Conservation (phyloP, 2,329 filamentous ascomycete species). For the Parastagonospora avenae region DNA sequence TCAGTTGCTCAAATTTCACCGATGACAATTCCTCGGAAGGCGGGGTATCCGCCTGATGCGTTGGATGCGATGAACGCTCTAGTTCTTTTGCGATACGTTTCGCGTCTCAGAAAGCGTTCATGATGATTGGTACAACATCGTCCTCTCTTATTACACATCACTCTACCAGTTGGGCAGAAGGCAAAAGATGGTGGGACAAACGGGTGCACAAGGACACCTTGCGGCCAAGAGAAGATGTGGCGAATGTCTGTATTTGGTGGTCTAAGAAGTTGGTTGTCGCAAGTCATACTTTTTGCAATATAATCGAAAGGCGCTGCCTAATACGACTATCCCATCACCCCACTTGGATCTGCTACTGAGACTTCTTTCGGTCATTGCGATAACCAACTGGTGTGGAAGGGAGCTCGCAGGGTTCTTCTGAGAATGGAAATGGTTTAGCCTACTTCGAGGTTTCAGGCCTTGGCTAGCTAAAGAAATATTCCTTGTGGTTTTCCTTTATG, state of each 20-base stretch:
- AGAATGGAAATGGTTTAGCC: neutral
- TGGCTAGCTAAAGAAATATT: constrained; percentile 6
- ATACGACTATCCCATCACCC: too few relatives aligned
- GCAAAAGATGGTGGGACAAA: constrained; percentile 8
- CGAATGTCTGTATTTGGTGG: too few relatives aligned
- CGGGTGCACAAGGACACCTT: neutral
- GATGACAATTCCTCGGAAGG: constrained; percentile 33
- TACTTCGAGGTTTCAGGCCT: constrained; percentile 5
- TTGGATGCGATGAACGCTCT: constrained; percentile 37
- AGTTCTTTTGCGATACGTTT: constrained; percentile 32
- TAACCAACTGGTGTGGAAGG: neutral
- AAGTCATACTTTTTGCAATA: too few relatives aligned
- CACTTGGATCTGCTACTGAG: too few relatives aligned
- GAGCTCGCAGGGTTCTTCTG: neutral
- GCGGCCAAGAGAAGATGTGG: neutral
- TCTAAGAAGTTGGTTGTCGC: too few relatives aligned
- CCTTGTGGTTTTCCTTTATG: constrained; percentile 18
- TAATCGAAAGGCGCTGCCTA: too few relatives aligned
- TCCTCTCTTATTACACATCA: constrained; percentile 24
- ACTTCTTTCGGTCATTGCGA: too few relatives aligned
- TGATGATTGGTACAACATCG: constrained; percentile 9
- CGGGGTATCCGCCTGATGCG: constrained; percentile 39
- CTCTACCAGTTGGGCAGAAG: constrained; percentile 9
- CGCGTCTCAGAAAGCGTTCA: constrained; percentile 30
- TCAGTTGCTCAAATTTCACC: constrained; percentile 28